These are phyloP conservation scores for Melanomma pulvis-pyrius DNA, from an alignment of 495 filamentous ascomycete species.

Conservation along the genomic window DNA sequence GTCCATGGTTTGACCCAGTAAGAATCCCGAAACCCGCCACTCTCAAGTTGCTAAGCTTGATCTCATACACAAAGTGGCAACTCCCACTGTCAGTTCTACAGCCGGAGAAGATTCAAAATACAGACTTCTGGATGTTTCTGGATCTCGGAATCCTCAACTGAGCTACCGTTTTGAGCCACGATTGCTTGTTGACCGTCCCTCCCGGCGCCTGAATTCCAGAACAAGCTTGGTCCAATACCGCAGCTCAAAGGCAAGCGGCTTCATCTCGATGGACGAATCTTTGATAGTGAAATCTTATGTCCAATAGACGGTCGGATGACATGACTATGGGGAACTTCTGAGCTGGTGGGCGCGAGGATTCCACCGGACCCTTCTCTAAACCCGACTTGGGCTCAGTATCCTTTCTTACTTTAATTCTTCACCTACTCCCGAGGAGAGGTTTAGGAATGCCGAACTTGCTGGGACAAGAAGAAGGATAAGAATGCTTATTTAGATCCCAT, in stretches of 20 bases:
- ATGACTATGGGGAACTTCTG: too few species aligned
- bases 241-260: neutral
- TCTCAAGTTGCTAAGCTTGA: slow-evolving; percentile 43
- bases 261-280: neutral
- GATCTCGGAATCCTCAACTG: neutral
- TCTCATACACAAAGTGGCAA: slow-evolving; percentile 37
- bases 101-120: slow-evolving; percentile 35
- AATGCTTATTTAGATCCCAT: too few species aligned
- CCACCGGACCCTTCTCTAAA: too few species aligned
- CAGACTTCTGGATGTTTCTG: slow-evolving; percentile 41
- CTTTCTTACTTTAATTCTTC: too few species aligned
- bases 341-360: too few species aligned
- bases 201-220: too few species aligned
- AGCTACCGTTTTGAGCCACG: neutral
- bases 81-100: slow-evolving; percentile 40
- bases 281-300: neutral
- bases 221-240: neutral
- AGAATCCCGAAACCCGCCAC: slow-evolving; percentile 26
- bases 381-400: too few species aligned
- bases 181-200: neutral
- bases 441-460: too few species aligned
- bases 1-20: slow-evolving; percentile 14
- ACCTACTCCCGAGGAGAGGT: too few species aligned
- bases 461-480: too few species aligned
- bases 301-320: neutral